Conservation (phyloP, 2,329 filamentous ascomycete genomes). For the Neoscytalidium dimidiatum region DNA sequence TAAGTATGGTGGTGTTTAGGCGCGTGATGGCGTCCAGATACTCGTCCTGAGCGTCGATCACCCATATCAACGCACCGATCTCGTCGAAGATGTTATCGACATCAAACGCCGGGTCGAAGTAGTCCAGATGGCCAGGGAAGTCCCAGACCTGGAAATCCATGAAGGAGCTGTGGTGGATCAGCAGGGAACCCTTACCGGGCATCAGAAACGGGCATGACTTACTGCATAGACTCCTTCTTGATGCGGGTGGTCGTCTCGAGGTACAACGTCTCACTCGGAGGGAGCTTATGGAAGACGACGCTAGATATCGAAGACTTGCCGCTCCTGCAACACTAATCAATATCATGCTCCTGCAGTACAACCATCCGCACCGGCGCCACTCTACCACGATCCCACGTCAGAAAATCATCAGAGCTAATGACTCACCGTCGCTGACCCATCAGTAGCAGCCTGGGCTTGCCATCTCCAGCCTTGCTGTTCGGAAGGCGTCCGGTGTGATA, state of each 20-base stretch:
- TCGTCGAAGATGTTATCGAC: constrained; percentile 92
- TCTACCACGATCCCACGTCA: background rate
- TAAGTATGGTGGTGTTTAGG: constrained; percentile 85
- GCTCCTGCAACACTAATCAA: constrained; percentile 61
- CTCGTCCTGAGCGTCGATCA: constrained; percentile 97
- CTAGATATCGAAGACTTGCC: constrained; percentile 98
- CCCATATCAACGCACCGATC: constrained; percentile 94
- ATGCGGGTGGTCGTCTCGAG: constrained; percentile 93
- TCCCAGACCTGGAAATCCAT: constrained; percentile 99
- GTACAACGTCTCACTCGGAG: constrained; percentile 92
- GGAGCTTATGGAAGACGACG: constrained; percentile 98
- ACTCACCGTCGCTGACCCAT: constrained; percentile 92
- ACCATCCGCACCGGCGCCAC: constrained; percentile 2
- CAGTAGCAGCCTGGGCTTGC: constrained; percentile 81
- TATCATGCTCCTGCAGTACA: background rate
- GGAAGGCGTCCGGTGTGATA: constrained; percentile 47
- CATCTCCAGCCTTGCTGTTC: constrained; percentile 55
- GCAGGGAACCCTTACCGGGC: background rate
- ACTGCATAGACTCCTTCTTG: constrained; percentile 95
- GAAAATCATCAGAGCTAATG: constrained; percentile 11
- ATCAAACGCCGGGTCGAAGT: constrained; percentile 85
- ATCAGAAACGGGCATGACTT: constrained; percentile 44
- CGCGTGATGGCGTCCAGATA: constrained; percentile 89
- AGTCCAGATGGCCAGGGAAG: constrained; percentile 92
- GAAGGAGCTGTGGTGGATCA: constrained; percentile 69